Conservation (phyloP, 331 rosid species). For the Acacia pycnantha region DNA sequence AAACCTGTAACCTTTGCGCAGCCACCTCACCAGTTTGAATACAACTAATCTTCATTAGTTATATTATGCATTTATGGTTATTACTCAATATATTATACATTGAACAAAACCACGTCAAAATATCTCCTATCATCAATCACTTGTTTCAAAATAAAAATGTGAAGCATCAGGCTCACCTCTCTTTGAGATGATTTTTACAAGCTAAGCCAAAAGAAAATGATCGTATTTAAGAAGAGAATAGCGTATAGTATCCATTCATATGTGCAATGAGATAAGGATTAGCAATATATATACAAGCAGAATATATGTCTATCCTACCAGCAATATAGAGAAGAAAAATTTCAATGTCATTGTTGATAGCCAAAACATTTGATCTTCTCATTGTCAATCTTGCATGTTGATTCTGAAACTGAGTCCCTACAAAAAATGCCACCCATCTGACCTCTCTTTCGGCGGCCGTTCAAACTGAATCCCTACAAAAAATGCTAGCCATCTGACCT, state of each 20-base stretch:
- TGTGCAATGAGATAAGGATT: constrained; percentile 23
- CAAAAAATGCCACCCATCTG: no score
- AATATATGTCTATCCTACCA: constrained; percentile 26
- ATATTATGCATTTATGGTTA: no score
- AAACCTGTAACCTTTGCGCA: background rate
- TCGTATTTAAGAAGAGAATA: background rate
- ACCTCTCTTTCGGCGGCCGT: no score
- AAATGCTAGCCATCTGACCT: constrained; percentile 64
- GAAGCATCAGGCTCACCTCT: background rate
- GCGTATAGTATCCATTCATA: constrained; percentile 20
- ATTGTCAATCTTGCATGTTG: background rate
- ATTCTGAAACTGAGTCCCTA: background rate
- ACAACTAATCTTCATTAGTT: no score
- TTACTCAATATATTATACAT: background rate
- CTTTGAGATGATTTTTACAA: background rate
- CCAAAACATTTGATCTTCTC: background rate
- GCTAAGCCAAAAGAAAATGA: background rate
- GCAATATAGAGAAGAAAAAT: constrained; percentile 1
- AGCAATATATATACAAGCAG: constrained; percentile 35
- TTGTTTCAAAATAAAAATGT: no score
- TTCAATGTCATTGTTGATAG: background rate
- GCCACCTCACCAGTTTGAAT: background rate
- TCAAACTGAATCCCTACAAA: constrained; percentile 51
- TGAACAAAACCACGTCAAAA: background rate
- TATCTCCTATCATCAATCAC: background rate